A percentile compares a stretch with the other conserved stretches of the same genome.
Conservation (phyloP, 106 monocot species). For the Gastrodia elata region DNA sequence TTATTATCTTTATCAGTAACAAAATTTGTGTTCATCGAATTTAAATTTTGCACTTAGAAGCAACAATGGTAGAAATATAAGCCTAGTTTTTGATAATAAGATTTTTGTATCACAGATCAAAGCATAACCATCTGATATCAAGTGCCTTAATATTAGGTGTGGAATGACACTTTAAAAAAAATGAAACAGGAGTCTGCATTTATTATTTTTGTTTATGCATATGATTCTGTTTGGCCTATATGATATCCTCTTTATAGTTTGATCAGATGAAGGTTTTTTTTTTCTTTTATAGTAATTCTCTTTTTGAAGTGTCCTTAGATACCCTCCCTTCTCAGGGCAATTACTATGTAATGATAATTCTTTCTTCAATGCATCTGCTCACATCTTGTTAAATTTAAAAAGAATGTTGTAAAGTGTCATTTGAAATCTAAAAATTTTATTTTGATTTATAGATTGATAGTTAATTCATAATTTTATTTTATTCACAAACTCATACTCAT, state of each 20-base stretch:
- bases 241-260: neutral
- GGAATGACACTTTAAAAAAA: neutral
- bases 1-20: neutral
- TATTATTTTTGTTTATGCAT: neutral
- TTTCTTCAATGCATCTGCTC: neutral
- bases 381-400: no score
- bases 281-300: neutral
- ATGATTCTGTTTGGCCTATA: neutral
- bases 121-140: neutral
- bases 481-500: neutral
- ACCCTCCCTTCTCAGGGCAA: neutral
- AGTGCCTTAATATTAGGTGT: neutral
- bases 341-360: neutral
- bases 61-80: slow-evolving; percentile 2
- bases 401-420: neutral
- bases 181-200: neutral
- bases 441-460: neutral
- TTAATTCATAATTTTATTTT: neutral
- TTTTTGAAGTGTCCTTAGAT: neutral
- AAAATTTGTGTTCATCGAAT: neutral
- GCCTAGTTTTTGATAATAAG: neutral
- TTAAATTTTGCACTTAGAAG: neutral
- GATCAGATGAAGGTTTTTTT: neutral
- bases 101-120: neutral
- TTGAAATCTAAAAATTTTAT: neutral